These are phyloP conservation scores for Cucurbita argyrosperma DNA, from an alignment of 306 rosid genomes.

Conservation along the genomic window DNA sequence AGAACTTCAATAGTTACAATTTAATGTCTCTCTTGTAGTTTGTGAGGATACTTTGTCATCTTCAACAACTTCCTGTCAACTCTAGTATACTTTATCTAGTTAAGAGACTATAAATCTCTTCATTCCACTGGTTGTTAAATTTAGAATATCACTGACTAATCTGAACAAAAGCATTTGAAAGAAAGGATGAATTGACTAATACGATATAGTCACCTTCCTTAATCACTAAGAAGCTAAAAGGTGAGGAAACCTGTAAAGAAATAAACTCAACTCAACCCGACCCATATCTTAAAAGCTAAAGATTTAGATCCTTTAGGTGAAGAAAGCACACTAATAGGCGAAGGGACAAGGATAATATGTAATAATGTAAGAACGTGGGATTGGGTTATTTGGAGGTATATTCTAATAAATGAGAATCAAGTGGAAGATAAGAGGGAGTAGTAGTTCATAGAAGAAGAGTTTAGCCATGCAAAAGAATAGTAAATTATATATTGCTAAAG, in stretches of 20 bases:
- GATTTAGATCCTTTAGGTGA: background rate
- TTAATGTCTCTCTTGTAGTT: too few relatives aligned
- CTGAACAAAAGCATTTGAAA: too few relatives aligned
- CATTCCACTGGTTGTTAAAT: too few relatives aligned
- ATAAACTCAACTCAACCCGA: background rate
- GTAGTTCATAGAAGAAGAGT: background rate
- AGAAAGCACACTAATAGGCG: background rate
- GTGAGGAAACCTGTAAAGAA: too few relatives aligned
- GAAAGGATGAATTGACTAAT: background rate
- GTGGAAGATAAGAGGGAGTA: background rate
- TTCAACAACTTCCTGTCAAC: too few relatives aligned
- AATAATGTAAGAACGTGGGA: background rate
- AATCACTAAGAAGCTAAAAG: too few relatives aligned
- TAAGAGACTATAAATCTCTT: too few relatives aligned
- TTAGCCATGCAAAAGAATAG: slow-evolving; percentile 13
- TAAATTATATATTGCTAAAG: slow-evolving; percentile 4
- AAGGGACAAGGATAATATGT: slow-evolving; percentile 10
- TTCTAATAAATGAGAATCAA: background rate
- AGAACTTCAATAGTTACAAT: too few relatives aligned
- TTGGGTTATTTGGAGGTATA: background rate
- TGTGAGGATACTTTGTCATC: too few relatives aligned
- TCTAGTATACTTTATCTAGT: too few relatives aligned
- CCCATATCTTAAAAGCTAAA: background rate
- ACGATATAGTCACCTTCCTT: too few relatives aligned
- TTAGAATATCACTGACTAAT: too few relatives aligned